A percentile compares a stretch with the other conserved stretches of the same genome.
phyloP scores from a whole-genome alignment of 2,329 filamentous ascomycete genomes.

The Sporothrix variecibatus region DNA sequence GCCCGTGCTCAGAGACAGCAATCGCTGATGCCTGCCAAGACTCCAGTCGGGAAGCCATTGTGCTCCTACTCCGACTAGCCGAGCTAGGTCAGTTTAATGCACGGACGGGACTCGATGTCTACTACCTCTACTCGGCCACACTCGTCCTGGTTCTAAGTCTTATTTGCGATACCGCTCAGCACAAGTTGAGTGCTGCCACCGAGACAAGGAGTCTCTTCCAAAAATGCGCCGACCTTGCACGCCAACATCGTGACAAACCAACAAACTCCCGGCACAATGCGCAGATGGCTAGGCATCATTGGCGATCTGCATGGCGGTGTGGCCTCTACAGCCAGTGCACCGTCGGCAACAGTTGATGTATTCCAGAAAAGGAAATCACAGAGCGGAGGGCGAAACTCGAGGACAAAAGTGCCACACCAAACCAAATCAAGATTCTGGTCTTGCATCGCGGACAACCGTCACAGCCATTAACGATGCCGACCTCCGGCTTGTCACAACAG shows the following conservation, averaged over 20 bases:
- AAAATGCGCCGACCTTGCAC: conserved; percentile 4
- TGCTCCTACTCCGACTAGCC: conserved; percentile 40
- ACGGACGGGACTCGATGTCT: conserved; percentile 44
- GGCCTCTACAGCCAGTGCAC: background rate
- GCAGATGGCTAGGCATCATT: conserved; percentile 5
- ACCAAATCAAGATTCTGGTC: background rate
- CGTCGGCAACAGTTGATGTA: background rate
- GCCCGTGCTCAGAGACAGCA: background rate
- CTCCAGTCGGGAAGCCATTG: background rate
- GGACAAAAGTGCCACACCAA: background rate
- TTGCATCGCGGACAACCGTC: background rate
- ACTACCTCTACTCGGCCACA: conserved; percentile 42
- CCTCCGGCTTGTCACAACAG: background rate
- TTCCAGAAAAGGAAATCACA: background rate
- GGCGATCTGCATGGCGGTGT: conserved; percentile 3
- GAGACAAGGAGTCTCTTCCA: conserved; percentile 10
- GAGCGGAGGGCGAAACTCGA: background rate
- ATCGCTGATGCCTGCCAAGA: conserved; percentile 13
- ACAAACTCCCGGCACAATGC: conserved; percentile 12
- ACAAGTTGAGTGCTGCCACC: background rate
- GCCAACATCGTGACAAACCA: background rate
- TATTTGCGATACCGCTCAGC: conserved; percentile 33
- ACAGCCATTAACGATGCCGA: too few relatives aligned
- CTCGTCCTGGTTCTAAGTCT: conserved; percentile 44
- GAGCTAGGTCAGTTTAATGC: conserved; percentile 41